Base-by-base conservation (phyloP, 305 asterid genomes). In the Fraxinus baroniana region DNA sequence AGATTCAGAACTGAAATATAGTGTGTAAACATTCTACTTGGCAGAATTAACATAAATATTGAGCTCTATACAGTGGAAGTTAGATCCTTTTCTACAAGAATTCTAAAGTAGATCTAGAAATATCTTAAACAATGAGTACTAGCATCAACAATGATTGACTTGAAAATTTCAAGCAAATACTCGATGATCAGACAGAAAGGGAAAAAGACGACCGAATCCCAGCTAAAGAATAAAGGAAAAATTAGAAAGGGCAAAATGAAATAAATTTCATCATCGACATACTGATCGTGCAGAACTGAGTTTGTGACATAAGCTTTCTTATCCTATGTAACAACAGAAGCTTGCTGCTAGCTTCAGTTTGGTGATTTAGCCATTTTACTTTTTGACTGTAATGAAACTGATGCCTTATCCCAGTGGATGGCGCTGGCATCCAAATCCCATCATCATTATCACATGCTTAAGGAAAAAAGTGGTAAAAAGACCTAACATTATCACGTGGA, bases 101-200 rank as follows among this genome's bases (percentile, higher is more conserved):
- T 79, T 35, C 76, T 22, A 55, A 55, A 57, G 6, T 49, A 52
- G 79, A 28, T 78, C 30, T 37, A 78, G 73, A 78, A 72, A 1
- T 46, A 46, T 35, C 64, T 76, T 73, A 60, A 73, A 35, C 57
- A 32, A 30, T 70, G 46, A 32, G 78, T 49, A 3, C 71, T 28
- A 71, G 28, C 37, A 28, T 8, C 41, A 52, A 71, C 73, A 72
- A 81, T 73, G 80, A 64, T 49, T 35, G 70, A 79, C 35, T 0
- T 10, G n/a, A 33, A 82, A 76, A 78, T 70, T 70, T 15, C 55
- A 77, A 81, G 46, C 41, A 82, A 36, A 49, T 77, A 84, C 41
- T 80, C 30, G 9, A 64, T 64, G 78, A 82, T 46, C 57, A 60
- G 33, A 17, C 32, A 52, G 74, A n/a, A 44, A 68, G 68, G 30